phyloP scores from a whole-genome alignment of 2,329 filamentous ascomycete genomes.

The Zymoseptoria crescenta region DNA sequence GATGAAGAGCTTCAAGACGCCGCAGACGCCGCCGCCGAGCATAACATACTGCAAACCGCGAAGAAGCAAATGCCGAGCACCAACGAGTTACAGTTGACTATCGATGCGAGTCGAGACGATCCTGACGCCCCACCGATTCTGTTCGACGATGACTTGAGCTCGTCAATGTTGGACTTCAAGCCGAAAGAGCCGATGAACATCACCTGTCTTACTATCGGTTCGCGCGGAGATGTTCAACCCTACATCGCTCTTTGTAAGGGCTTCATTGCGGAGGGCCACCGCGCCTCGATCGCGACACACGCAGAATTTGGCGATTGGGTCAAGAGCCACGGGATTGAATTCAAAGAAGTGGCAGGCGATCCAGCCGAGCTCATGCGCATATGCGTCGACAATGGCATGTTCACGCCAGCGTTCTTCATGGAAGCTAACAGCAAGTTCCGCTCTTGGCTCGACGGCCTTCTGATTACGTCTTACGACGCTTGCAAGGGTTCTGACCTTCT shows the following conservation, averaged over 20 bases:
- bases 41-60: conserved; percentile 68
- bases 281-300: conserved; percentile 82
- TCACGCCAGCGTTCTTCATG: conserved; percentile 81
- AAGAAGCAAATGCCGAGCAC: conserved; percentile 43
- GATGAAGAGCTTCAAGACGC: conserved; percentile 63
- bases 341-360: conserved; percentile 79
- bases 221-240: conserved; percentile 89
- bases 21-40: conserved; percentile 69
- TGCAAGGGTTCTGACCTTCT: conserved; percentile 83
- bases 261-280: conserved; percentile 78
- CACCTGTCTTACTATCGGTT: conserved; percentile 92
- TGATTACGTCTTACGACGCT: conserved; percentile 71
- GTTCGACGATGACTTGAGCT: conserved; percentile 73
- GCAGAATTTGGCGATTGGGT: conserved; percentile 85
- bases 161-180: conserved; percentile 87
- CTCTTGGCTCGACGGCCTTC: conserved; percentile 86
- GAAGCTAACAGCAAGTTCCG: conserved; percentile 85
- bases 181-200: conserved; percentile 70
- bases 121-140: conserved; percentile 64
- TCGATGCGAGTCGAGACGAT: conserved; percentile 19
- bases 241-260: conserved; percentile 96
- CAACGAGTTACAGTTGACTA: conserved; percentile 31
- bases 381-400: conserved; percentile 95
- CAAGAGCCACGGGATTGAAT: conserved; percentile 87
- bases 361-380: conserved; percentile 91